phyloP scores from a whole-genome alignment of 768 basidiomycete genomes.

The Pulveroboletus frians region DNA sequence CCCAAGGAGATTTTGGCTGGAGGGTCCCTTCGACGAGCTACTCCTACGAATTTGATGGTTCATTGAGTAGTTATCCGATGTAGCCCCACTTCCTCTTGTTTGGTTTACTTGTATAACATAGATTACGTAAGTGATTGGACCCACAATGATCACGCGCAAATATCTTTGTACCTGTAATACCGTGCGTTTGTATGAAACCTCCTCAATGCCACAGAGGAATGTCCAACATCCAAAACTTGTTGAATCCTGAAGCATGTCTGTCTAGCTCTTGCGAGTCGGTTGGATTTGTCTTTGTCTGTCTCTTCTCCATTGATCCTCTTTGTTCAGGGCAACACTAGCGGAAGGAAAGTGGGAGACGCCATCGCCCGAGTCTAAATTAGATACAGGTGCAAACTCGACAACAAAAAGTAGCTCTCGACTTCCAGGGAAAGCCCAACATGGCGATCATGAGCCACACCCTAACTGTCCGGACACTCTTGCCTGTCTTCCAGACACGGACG shows the following conservation, averaged over 20 bases:
- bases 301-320: slow-evolving; percentile 19
- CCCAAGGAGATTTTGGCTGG: slow-evolving; percentile 19
- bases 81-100: slow-evolving; percentile 1
- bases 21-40: slow-evolving; percentile 13
- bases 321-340: slow-evolving; percentile 25
- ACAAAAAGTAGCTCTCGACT: slow-evolving; percentile 16
- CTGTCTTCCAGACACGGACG: slow-evolving; percentile 75
- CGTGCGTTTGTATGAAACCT: slow-evolving; percentile 8
- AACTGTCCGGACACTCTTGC: slow-evolving; percentile 74
- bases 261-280: slow-evolving; percentile 41
- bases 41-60: slow-evolving; percentile 17
- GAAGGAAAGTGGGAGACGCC: slow-evolving; percentile 26
- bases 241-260: slow-evolving; percentile 48
- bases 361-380: slow-evolving; percentile 35
- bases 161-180: slow-evolving; percentile 1
- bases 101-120: neutral
- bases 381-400: slow-evolving; percentile 28
- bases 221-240: slow-evolving; percentile 51
- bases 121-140: slow-evolving; percentile 31
- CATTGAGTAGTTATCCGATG: slow-evolving; percentile 20
- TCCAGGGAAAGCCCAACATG: slow-evolving; percentile 24
- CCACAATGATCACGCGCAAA: slow-evolving; percentile 26
- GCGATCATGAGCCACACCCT: slow-evolving; percentile 59
- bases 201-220: slow-evolving; percentile 33
- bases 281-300: slow-evolving; percentile 1